Evolutionary conservation across 2,329 filamentous ascomycete genomes (phyloP), one percentile per base, ranked within the genome.

Genomic region (Cladosporium colombiae): DNA sequence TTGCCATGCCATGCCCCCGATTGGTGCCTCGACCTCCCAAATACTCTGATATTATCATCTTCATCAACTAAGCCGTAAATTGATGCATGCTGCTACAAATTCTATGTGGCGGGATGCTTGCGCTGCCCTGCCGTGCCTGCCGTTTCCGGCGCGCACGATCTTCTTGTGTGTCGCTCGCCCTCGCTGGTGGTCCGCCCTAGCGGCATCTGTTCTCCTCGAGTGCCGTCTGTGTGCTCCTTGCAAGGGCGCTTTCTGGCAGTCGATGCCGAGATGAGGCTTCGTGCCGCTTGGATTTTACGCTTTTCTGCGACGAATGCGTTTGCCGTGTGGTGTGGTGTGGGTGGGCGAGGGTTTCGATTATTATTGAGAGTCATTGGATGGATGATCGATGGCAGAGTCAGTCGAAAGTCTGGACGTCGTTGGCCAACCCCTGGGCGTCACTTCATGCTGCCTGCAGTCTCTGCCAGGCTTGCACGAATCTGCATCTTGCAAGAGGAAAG

Each of bases 251-350:
- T 46, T 55, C 52, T 55, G 52, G 52, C 27, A 55, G 52, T 40
- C 33, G 55, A 57, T 57, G 55, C 55, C 55, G 55, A 57, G 55
- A 57, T 57, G 55, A 57, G 55, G 55, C 55, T 57, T 57, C 8
- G 23, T 29, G 55, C 33, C 31, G 31, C 52, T 31, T 21, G 4
- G 18, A n/a, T 31, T 40, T 40, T 25, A 35, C 33, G 55, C 31
- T 40, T 57, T 57, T 21, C 33, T 40, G 55, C 33, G 33, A 37
- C 31, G 18, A 37, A 23, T 57, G 33, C 55, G 55, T 57, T 40
- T n/a, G n/a, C n/a, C n/a, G n/a, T n/a, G 33, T n/a, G 55, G 55
- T 57, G 55, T 57, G 53, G 29, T 21, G 53, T 23, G 13, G 8
- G 25, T 4, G n/a, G n/a, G n/a, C 18, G 7, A n/a, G n/a, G n/a